Percentiles rank a stretch among this genome's conserved stretches.
phyloP scores from a whole-genome alignment of 352 stramenopile genomes.

The Vaucheria bursata region DNA sequence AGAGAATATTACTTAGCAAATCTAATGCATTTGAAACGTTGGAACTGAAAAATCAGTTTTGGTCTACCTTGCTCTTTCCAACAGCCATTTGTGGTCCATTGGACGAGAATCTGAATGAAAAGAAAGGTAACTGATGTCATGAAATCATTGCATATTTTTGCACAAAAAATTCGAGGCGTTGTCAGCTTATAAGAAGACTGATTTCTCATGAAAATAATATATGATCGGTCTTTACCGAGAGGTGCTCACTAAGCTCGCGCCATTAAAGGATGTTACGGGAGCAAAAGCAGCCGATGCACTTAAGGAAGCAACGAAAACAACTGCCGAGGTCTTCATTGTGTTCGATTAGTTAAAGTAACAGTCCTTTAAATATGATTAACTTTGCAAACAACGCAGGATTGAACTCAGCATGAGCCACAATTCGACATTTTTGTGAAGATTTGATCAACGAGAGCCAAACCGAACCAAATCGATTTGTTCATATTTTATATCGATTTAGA shows the following conservation, averaged over 20 bases:
- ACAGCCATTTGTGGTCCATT: background rate
- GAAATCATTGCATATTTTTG: background rate
- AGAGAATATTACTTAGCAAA: background rate
- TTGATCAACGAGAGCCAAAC: too few species aligned
- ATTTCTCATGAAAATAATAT: background rate
- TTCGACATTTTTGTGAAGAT: too few species aligned
- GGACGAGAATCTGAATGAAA: background rate
- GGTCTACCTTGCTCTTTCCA: background rate
- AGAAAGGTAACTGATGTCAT: background rate
- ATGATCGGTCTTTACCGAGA: background rate
- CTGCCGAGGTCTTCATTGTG: constrained; percentile 1
- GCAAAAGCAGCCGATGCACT: background rate
- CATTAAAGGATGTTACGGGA: background rate
- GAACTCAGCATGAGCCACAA: too few species aligned
- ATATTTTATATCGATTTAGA: too few species aligned
- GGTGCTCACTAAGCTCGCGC: background rate
- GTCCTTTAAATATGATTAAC: too few species aligned
- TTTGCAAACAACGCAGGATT: too few species aligned
- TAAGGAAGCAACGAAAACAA: background rate
- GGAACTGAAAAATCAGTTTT: background rate
- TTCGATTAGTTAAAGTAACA: too few species aligned
- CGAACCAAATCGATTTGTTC: too few species aligned
- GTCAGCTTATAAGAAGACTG: background rate
- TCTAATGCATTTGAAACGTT: background rate
- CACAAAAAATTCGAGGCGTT: background rate